Evolutionary conservation across 768 basidiomycete species (phyloP), one percentile per base, ranked within the genome.

Genomic region (Tephrocybe sp.): DNA sequence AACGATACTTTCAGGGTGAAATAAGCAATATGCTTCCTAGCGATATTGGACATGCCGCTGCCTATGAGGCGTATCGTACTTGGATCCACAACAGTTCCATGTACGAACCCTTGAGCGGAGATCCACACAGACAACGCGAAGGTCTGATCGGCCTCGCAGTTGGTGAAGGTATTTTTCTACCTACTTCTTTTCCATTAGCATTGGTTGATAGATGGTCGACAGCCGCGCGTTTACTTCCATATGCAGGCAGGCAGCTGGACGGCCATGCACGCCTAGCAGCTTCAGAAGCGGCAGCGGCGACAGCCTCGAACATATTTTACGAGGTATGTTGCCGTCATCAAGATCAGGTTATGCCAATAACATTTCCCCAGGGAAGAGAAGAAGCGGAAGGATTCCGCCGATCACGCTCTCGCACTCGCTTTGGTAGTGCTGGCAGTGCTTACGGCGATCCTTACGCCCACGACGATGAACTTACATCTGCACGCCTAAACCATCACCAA

Each of bases 11-110:
- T 9, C 53, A 86, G 83, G 75, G 77, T 31, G 79, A 80, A 49
- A 63, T 84, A 15, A 66, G 64, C 44, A 63, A 67, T 35, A 70
- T 88, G 67, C 64, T 71, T 5, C 83, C 87, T 1, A 58, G 66
- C 15, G 85, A 89, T 49, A 75, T 91, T 15, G 89, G 89, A 1
- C 79, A 84, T 56, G 89, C 88, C 4, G 87, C 87, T 9, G 87
- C 85, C 2, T 89, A 87, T 60, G 87, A 89, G 64, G 86, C 87
- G 0, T 83, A 84, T 63, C 76, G 86, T 13, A 76, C 77, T 22
- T 85, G 84, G 81, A 79, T 80, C 43, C 75, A 81, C 56, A 79
- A 83, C 55, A 76, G 64, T 32, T 70, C 66, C 5, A 71, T 84
- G 36, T 80, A 83, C 49, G 77, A 80, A 41, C 79, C 81, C 13